These are phyloP conservation scores for Bimuria novae-zelandiae DNA, from an alignment of 2,329 filamentous ascomycete species.

Conservation along the genomic window DNA sequence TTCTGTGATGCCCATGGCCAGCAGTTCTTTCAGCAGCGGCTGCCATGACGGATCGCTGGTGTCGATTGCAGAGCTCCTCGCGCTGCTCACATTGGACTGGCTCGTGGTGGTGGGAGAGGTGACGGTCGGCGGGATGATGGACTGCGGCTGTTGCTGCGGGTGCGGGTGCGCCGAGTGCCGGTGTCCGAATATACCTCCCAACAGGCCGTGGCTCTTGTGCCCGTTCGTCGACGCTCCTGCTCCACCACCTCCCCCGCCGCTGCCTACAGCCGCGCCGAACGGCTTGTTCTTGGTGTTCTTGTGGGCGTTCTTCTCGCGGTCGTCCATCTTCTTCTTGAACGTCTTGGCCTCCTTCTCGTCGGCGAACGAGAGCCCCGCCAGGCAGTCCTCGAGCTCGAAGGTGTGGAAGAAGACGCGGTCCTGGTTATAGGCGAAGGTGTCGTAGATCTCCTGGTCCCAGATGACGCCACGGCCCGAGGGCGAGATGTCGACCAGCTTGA, in stretches of 20 bases:
- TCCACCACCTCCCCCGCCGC: slow-evolving; percentile 45
- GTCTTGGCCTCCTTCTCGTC: slow-evolving; percentile 98
- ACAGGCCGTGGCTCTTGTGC: slow-evolving; percentile 50
- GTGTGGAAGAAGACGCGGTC: slow-evolving; percentile 97
- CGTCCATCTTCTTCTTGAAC: slow-evolving; percentile 97
- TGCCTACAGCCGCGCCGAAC: slow-evolving; percentile 58
- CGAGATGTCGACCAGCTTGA: slow-evolving; percentile 96
- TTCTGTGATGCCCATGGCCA: slow-evolving; percentile 69
- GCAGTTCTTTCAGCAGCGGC: slow-evolving; percentile 63
- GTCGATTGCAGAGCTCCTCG: slow-evolving; percentile 58
- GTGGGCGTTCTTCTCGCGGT: slow-evolving; percentile 92
- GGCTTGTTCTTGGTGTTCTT: slow-evolving; percentile 81
- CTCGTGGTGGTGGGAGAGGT: slow-evolving; percentile 43
- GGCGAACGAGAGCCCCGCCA: slow-evolving; percentile 87
- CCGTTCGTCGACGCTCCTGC: slow-evolving; percentile 33
- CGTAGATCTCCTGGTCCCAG: slow-evolving; percentile 83
- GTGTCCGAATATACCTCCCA: slow-evolving; percentile 58
- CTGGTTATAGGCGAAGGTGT: slow-evolving; percentile 92
- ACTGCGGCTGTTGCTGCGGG: slow-evolving; percentile 49
- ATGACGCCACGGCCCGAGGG: slow-evolving; percentile 37
- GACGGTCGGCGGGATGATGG: slow-evolving; percentile 56
- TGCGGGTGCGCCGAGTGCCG: slow-evolving; percentile 51
- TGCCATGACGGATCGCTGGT: slow-evolving; percentile 66
- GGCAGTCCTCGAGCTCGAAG: slow-evolving; percentile 91
- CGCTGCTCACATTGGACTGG: slow-evolving; percentile 41